Evolutionary conservation across 768 basidiomycete species (phyloP), one percentile per base, ranked within the genome.

Genomic region (Kwoniella bestiolae): DNA sequence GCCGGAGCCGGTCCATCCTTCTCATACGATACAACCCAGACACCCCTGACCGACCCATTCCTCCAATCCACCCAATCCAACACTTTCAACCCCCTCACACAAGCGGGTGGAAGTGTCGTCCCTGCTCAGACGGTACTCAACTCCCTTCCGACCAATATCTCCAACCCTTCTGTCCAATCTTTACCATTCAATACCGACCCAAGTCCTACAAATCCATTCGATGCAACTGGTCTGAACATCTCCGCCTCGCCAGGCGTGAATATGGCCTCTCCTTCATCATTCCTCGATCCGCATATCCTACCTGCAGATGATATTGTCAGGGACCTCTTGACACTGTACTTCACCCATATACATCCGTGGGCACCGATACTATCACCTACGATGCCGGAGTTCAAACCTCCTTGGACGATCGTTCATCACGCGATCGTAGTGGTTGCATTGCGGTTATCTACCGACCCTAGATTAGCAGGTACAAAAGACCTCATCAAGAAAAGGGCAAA

Each of bases 351-450:
- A 26, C 75, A 78, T 46, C 79, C 80, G 18, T 80, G 76, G 74
- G 76, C 79, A 29, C 79, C 79, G 11, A 78, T 81, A 63, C 60
- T 80, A 50, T 70, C 75, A n/a, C 80, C 77, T 6, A 61, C 58
- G 12, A 65, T 69, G 3, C 68, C 65, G 23, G 60, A 66, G 14
- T 52, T 57, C 31, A 63, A 68, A n/a, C 60, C 72, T 7, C 80
- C 79, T 18, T 79, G 77, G 79, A 67, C 62, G 21, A 77, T 80
- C 11, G 71, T 79, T 21, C 77, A 79, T 18, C 72, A 81, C 63
- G 80, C 79, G n/a, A 81, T 81, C 52, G 75, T 79, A 38, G 79
- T 74, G 7, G 70, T 81, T 29, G 69, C 77, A 7, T 60, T 81
- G 5, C 74, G 80, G 4, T 65, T 79, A 21, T 81, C 80, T 1